Percentiles rank a stretch among this genome's conserved stretches.
These are phyloP conservation scores for Alternaria triticina DNA, from an alignment of 2,329 filamentous ascomycete genomes.

Conservation along the genomic window DNA sequence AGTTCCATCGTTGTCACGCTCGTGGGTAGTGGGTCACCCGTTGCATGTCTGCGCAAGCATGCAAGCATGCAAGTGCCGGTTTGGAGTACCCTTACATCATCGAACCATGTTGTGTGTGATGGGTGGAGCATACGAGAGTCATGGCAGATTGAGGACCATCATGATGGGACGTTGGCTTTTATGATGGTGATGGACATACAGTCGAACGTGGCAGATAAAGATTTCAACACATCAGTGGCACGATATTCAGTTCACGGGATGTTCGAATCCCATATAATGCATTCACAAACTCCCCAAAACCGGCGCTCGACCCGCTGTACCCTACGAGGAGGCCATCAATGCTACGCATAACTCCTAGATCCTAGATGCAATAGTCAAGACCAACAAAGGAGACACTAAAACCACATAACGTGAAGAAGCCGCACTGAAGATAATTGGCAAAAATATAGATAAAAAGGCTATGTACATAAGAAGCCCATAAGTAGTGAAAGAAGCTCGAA, in stretches of 20 bases:
- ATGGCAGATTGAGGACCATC: neutral
- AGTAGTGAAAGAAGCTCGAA: slow-evolving; percentile 5
- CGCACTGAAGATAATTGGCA: neutral
- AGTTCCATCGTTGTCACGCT: neutral
- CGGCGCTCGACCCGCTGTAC: slow-evolving; percentile 16
- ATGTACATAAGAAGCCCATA: slow-evolving; percentile 29
- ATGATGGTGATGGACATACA: neutral
- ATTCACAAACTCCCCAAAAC: slow-evolving; percentile 7
- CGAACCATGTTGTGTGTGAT: neutral
- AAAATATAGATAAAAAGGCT: slow-evolving; percentile 14
- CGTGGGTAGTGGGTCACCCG: neutral
- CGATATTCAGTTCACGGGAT: neutral
- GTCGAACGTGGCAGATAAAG: neutral
- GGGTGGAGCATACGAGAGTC: neutral
- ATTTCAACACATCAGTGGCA: neutral
- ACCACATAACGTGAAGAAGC: neutral
- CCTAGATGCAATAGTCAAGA: slow-evolving; percentile 9
- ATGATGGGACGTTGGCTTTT: neutral
- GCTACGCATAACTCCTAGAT: slow-evolving; percentile 9
- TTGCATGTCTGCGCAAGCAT: neutral
- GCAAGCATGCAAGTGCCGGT: neutral
- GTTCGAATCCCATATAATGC: neutral
- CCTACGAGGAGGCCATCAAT: slow-evolving; percentile 18
- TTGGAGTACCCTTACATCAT: slow-evolving; percentile 1
- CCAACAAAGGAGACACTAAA: slow-evolving; percentile 8